A percentile compares a stretch with the other conserved stretches of the same genome.
Evolutionary conservation across 1,284 basidiomycete species (phyloP).

Genomic region (Moesziomyces parantarcticus): DNA sequence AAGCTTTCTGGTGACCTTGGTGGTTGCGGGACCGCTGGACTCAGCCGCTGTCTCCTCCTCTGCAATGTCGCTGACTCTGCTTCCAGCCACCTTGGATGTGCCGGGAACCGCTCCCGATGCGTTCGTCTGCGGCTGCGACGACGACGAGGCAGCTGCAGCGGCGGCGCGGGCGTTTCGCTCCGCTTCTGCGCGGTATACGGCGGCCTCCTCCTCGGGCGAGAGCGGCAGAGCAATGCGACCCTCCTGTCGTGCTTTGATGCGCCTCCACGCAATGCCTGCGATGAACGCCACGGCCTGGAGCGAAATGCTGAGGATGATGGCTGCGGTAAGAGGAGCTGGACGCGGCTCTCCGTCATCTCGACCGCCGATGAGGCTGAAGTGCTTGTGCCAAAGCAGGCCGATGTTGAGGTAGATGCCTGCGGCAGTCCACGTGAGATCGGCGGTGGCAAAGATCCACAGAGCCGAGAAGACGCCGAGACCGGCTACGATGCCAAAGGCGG

Average conservation of each 20-base stretch:
- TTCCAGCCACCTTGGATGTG: conserved; percentile 2
- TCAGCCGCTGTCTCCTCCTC: conserved; percentile 40
- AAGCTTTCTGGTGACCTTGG: conserved; percentile 45
- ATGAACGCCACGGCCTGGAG: conserved; percentile 47
- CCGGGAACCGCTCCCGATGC: not conserved
- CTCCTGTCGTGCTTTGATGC: conserved; percentile 49
- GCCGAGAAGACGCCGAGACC: conserved; percentile 48
- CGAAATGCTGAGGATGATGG: conserved; percentile 52
- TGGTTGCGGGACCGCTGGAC: conserved; percentile 31
- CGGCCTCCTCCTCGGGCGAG: conserved; percentile 48
- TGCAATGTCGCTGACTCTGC: conserved; percentile 20
- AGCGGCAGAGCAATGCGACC: conserved; percentile 51
- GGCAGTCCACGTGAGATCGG: conserved; percentile 55
- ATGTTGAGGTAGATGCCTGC: conserved; percentile 57
- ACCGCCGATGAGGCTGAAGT: conserved; percentile 40
- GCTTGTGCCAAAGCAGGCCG: conserved; percentile 54
- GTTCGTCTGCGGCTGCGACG: not conserved
- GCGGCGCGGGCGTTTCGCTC: conserved; percentile 30
- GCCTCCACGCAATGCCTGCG: conserved; percentile 52
- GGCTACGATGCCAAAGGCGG: conserved; percentile 50
- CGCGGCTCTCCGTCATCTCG: conserved; percentile 38
- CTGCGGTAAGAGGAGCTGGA: conserved; percentile 52
- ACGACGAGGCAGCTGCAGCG: conserved; percentile 5
- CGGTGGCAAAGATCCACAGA: conserved; percentile 61
- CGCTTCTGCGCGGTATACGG: conserved; percentile 33